Base-by-base conservation (phyloP, 1,139 yeast genomes). In the Candida pseudoviswanathii region DNA sequence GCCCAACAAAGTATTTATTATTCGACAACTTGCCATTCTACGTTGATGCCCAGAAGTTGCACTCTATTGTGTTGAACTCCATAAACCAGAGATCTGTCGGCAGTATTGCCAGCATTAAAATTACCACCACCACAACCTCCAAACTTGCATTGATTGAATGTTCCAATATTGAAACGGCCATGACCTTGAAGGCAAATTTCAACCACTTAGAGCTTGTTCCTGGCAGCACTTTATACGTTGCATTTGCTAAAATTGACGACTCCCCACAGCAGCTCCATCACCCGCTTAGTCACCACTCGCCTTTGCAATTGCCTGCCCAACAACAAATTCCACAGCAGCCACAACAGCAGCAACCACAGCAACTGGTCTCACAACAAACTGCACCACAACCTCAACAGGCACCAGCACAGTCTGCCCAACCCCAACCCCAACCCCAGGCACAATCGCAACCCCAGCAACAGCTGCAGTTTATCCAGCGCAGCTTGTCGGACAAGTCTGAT, bases 191-290 rank as follows among this genome's bases (percentile, higher is more conserved):
- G 61, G 86, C 88, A 4, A 82, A 77, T 45, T 80, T 91, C 61
- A 88, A 87, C 61, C 96, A 91, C 55, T 83, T 85, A 58, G 97
- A 92, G 62, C 75, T 94, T 38, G 81, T 85, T 53, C 87, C 92
- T 0, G 96, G 96, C 0, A 73, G 77, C 41, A 75, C 81, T 29
- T 78, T 89, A 61, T 75, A 80, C 48, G 84, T 84, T 44, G 85
- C 87, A 0, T 86, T 85, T 73, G 92, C 90, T 3, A 83, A 82
- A 59, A 73, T 85, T 32, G 64, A 77, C 37, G 75, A 70, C 1
- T 46, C 46, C 3, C 51, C 42, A 30, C 45, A 33, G 24, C 44
- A 45, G n/a, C n/a, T n/a, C n/a, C n/a, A n/a, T 22, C 47, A 43
- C 34, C 45, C 33, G 10, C 30, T 16, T 11, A 45, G 11, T 10